Percentiles rank a stretch among this genome's conserved stretches.
phyloP scores from a whole-genome alignment of 2,329 filamentous ascomycete genomes.

The Alternaria postmessia region DNA sequence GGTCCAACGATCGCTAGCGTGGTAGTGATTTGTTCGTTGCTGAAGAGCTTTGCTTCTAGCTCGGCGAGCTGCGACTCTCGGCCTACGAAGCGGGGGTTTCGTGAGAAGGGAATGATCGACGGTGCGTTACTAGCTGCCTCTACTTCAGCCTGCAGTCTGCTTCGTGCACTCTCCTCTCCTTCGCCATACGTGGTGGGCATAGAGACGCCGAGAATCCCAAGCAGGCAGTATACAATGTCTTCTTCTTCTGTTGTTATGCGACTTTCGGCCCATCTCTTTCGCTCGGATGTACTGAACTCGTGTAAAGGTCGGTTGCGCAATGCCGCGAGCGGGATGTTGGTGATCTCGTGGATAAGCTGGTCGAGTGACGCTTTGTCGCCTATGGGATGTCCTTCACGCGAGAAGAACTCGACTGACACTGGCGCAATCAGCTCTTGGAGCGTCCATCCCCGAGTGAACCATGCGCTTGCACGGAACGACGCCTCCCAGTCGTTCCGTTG shows the following conservation, averaged over 20 bases:
- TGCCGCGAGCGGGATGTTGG: constrained; percentile 21
- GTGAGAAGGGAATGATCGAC: constrained; percentile 37
- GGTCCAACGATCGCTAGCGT: constrained; percentile 26
- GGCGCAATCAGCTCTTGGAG: neutral
- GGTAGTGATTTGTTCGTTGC: constrained; percentile 17
- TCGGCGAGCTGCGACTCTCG: constrained; percentile 32
- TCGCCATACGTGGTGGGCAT: constrained; percentile 29
- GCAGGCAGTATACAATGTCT: constrained; percentile 37
- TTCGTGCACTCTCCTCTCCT: constrained; percentile 25
- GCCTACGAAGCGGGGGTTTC: constrained; percentile 38
- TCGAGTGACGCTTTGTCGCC: constrained; percentile 8
- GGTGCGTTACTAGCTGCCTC: constrained; percentile 19
- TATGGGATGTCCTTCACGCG: too few relatives aligned
- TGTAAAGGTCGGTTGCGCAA: constrained; percentile 24
- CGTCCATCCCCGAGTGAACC: neutral
- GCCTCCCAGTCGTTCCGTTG: constrained; percentile 18
- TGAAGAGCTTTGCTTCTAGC: constrained; percentile 37
- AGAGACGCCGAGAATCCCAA: constrained; percentile 32
- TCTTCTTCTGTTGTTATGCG: constrained; percentile 34
- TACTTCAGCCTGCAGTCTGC: constrained; percentile 23
- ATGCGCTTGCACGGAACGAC: constrained; percentile 24
- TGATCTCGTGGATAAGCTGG: constrained; percentile 24
- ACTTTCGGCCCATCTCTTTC: constrained; percentile 17
- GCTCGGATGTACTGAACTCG: constrained; percentile 29
- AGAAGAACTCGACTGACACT: too few relatives aligned